phyloP scores from a whole-genome alignment of 495 filamentous ascomycete species.

The Talaromyces borbonicus region DNA sequence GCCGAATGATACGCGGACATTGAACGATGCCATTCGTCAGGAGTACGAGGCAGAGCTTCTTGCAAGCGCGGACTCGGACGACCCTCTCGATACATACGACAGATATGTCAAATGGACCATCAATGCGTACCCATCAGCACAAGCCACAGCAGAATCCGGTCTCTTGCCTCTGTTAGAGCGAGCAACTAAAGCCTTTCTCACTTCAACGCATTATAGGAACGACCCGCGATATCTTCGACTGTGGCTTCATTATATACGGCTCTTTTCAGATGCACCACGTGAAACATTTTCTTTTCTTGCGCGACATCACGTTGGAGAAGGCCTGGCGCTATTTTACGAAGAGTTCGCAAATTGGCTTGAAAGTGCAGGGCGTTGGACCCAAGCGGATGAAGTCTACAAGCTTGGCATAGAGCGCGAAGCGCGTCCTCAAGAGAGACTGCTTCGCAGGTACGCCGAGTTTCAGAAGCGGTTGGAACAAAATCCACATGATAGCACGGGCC shows the following conservation, averaged over 20 bases:
- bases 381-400: conserved; percentile 88
- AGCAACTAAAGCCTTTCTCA: conserved; percentile 83
- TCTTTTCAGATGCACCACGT: conserved; percentile 85
- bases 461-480: conserved; percentile 60
- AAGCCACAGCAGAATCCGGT: conserved; percentile 81
- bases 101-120: conserved; percentile 95
- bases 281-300: conserved; percentile 88
- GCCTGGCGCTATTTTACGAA: conserved; percentile 90
- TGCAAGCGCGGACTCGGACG: conserved; percentile 74
- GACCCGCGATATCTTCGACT: conserved; percentile 86
- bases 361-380: conserved; percentile 71
- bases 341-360: conserved; percentile 94
- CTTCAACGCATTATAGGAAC: conserved; percentile 78
- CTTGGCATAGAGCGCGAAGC: conserved; percentile 84
- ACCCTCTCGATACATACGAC: conserved; percentile 91
- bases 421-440: conserved; percentile 65
- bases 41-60: conserved; percentile 81
- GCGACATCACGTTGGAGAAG: conserved; percentile 78
- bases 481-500: conserved; percentile 49
- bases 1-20: conserved; percentile 59
- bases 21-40: conserved; percentile 66
- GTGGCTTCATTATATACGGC: conserved; percentile 87
- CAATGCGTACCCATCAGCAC: conserved; percentile 87
- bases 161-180: conserved; percentile 85
- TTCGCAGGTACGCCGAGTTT: conserved; percentile 86